Percentiles rank a stretch among this genome's conserved stretches.
These are phyloP conservation scores for Scopulariopsis brevicaulis DNA, from an alignment of 2,329 filamentous ascomycete genomes.

Conservation along the genomic window DNA sequence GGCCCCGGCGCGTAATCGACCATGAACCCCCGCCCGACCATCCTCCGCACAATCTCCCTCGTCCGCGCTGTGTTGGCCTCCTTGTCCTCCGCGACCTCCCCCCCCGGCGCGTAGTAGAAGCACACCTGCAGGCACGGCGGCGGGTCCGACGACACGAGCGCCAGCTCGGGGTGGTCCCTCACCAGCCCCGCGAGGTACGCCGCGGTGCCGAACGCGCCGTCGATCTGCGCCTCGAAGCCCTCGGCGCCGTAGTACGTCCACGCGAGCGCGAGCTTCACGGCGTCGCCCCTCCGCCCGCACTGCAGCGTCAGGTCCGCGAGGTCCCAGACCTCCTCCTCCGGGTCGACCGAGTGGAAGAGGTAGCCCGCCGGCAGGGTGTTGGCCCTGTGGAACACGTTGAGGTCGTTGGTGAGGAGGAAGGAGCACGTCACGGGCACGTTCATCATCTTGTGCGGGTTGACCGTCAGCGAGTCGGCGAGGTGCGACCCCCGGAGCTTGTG, in stretches of 20 bases:
- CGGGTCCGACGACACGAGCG: slow-evolving; percentile 62
- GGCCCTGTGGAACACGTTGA: slow-evolving; percentile 65
- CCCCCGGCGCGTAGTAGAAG: slow-evolving; percentile 67
- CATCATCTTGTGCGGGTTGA: slow-evolving; percentile 98
- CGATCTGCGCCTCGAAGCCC: slow-evolving; percentile 61
- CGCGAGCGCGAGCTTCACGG: slow-evolving; percentile 73
- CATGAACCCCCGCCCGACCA: slow-evolving; percentile 45
- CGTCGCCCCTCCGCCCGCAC: slow-evolving; percentile 79
- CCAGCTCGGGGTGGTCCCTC: slow-evolving; percentile 44
- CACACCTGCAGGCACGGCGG: slow-evolving; percentile 89
- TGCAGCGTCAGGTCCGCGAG: slow-evolving; percentile 87
- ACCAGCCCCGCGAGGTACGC: slow-evolving; percentile 55
- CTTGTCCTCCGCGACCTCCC: slow-evolving; percentile 28
- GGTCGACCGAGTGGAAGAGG: slow-evolving; percentile 52
- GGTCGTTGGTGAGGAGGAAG: slow-evolving; percentile 71
- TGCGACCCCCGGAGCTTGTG: slow-evolving; percentile 58
- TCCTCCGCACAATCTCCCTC: slow-evolving; percentile 30
- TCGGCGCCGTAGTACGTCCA: slow-evolving; percentile 81
- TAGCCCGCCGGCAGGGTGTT: slow-evolving; percentile 86
- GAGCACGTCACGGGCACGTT: slow-evolving; percentile 84
- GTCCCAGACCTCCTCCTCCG: slow-evolving; percentile 61
- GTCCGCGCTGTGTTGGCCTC: slow-evolving; percentile 37
- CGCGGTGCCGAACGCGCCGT: slow-evolving; percentile 63
- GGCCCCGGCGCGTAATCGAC: slow-evolving; percentile 48
- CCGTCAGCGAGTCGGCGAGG: slow-evolving; percentile 68